Evolutionary conservation across 495 filamentous ascomycete genomes (phyloP), one percentile per base, ranked within the genome.

Genomic region (Gamarada debralockiae): DNA sequence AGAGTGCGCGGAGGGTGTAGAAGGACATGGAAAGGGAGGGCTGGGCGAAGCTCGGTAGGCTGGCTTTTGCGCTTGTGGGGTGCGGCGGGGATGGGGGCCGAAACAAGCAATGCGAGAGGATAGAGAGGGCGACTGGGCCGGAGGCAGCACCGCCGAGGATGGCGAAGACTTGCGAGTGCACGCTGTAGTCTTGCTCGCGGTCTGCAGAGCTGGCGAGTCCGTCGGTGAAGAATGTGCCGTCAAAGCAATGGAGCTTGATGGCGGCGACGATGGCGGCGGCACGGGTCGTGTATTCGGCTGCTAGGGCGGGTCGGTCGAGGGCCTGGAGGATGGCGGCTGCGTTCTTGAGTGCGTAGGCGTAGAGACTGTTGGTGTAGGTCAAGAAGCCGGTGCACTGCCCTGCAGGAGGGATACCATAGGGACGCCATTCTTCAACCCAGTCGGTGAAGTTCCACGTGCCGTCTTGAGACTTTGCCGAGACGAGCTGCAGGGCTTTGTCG

Each of bases 391-490:
- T 70, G 22, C 67, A 65, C 0, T 67, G 60, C 33, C 62, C 61
- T 2, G 64, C 65, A 9, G 39, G 38, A 12, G 50, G 50, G 31
- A 44, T 36, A 17, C 61, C 62, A 8, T 63, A 68, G 3, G 66
- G 66, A 13, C 59, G 64, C 68, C 68, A 71, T 1, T 53, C 66
- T 1, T 62, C 62, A 6, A 67, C 64, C 69, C 69, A 71, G 51
- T 71, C 69, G 18, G 68, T 64, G 43, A 68, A 71, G 39, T 69
- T 62, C 69, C 69, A 71, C 1, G 56, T 55, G 20, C 61, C 64
- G n/a, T 13, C 17, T 37, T 12, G 2, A 12, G 29, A 22, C 27
- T 40, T 37, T 15, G 29, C 17, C 10, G 18, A 6, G 36, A 70
- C 60, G 1, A 70, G 59, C 12, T 64, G 64, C 3, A 59, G 46